Evolutionary conservation across 139 green algal genomes (phyloP), one percentile per base, ranked within the genome.

Genomic region (Chara braunii): DNA sequence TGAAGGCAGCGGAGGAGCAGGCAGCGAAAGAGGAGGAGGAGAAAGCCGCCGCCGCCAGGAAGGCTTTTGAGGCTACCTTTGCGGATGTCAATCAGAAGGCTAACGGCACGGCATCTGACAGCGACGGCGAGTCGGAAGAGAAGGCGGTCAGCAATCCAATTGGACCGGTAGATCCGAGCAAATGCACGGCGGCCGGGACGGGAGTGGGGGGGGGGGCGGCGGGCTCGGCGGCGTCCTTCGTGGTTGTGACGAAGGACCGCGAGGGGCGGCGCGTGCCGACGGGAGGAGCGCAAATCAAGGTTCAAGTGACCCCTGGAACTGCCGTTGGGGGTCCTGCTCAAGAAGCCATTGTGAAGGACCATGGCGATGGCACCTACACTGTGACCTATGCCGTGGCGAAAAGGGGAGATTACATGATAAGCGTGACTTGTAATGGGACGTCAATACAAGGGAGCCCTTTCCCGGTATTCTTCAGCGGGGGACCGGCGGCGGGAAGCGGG

Each of bases 401-500:
- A 1, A 85, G 86, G 36, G 89, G 89, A 48, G 86, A 88, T 64
- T 95, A 92, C 72, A 70, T 81, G 56, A 82, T 95, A 31, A 62
- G 63, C 1, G 60, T 85, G 3, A 11, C 23, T 7, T 54, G 91
- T 44, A 89, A 95, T 60, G 87, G 81, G 36, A 54, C 82, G 2
- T 70, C 79, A 3, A 83, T 95, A 35, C 80, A 80, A 37, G 87
- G 85, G 33, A 92, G 83, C 14, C 88, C 88, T 28, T 95, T 91
- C 72, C 88, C 85, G 30, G 81, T 95, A 4, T 95, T 90, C 74
- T 95, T 95, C 68, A 83, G 81, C 26, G 74, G 81, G 1, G n/a
- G n/a, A n/a, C 82, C 87, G 22, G 52, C 51, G 22, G 5, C 54
- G 2, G 9, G 44, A 5, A 3, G 40, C 33, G 36, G 34, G 8